phyloP scores from a whole-genome alignment of 306 rosid species.

The Prunus salicina region DNA sequence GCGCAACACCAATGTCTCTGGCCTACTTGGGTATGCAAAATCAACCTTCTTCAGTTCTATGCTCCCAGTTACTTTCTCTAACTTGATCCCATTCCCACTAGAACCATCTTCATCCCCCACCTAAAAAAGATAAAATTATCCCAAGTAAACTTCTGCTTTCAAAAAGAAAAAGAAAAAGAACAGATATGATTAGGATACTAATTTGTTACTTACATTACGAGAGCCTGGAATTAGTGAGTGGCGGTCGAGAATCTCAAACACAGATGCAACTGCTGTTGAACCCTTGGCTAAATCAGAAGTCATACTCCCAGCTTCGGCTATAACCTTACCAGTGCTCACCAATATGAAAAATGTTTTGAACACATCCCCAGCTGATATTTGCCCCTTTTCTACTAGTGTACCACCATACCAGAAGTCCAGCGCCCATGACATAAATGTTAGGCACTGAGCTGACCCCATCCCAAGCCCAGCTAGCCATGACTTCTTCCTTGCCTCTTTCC shows the following conservation, averaged over 20 bases:
- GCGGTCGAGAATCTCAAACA: conserved; percentile 85
- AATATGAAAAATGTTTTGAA: conserved; percentile 87
- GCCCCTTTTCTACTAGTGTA: conserved; percentile 54
- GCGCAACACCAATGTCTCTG: conserved; percentile 48
- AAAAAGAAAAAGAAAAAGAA: not conserved
- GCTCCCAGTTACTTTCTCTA: conserved; percentile 60
- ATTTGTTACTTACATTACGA: conserved; percentile 38
- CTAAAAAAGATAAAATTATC: conserved; percentile 21
- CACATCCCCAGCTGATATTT: conserved; percentile 87
- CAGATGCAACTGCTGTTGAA: conserved; percentile 75
- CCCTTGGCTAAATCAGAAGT: conserved; percentile 91
- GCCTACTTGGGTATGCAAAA: conserved; percentile 73
- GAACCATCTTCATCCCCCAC: conserved; percentile 29
- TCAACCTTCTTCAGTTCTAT: conserved; percentile 83
- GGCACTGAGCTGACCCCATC: conserved; percentile 95
- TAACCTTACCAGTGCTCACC: conserved; percentile 92
- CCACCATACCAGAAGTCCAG: conserved; percentile 99
- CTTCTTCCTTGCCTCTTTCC: conserved; percentile 81
- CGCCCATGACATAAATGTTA: conserved; percentile 96
- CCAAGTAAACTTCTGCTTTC: not conserved
- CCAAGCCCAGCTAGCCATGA: conserved; percentile 93
- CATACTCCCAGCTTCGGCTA: conserved; percentile 99
- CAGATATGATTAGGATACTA: not conserved
- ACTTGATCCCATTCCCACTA: conserved; percentile 42
- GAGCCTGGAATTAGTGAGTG: conserved; percentile 58